phyloP scores from a whole-genome alignment of 2,329 filamentous ascomycete genomes.

The Fusarium chuoi region DNA sequence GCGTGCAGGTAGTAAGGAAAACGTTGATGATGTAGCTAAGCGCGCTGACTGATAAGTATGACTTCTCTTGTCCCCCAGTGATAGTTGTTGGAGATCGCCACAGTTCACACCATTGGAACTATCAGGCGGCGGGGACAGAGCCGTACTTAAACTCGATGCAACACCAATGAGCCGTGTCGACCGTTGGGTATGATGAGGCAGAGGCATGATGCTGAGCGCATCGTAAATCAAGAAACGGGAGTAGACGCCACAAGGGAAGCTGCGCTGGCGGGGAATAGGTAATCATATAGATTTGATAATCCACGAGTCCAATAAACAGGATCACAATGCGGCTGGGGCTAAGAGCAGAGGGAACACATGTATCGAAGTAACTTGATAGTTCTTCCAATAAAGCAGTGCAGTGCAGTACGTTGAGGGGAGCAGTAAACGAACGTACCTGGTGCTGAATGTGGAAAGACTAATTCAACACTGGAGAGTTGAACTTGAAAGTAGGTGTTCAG shows the following conservation, averaged over 20 bases:
- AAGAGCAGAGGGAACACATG: background rate
- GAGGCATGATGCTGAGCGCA: constrained; percentile 26
- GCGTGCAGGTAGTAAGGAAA: constrained; percentile 11
- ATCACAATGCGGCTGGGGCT: background rate
- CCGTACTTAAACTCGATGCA: constrained; percentile 1
- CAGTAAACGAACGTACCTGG: constrained; percentile 26
- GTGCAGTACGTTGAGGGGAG: constrained; percentile 5
- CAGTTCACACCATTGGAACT: background rate
- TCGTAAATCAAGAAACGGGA: constrained; percentile 36
- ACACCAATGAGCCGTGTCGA: background rate
- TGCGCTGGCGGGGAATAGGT: constrained; percentile 22
- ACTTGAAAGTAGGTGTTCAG: background rate
- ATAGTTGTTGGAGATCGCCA: background rate
- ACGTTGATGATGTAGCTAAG: constrained; percentile 33
- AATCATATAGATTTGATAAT: constrained; percentile 5
- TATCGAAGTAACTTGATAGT: background rate
- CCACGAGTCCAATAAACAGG: constrained; percentile 1
- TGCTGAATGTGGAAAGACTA: constrained; percentile 3
- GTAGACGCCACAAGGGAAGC: constrained; percentile 34
- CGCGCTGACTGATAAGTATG: constrained; percentile 20
- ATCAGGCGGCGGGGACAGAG: background rate
- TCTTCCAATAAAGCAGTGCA: background rate
- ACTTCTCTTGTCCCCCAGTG: constrained; percentile 15
- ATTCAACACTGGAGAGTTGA: background rate
- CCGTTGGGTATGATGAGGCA: background rate